phyloP scores from a whole-genome alignment of 2,329 filamentous ascomycete genomes.

The Hypoxylon sp. region DNA sequence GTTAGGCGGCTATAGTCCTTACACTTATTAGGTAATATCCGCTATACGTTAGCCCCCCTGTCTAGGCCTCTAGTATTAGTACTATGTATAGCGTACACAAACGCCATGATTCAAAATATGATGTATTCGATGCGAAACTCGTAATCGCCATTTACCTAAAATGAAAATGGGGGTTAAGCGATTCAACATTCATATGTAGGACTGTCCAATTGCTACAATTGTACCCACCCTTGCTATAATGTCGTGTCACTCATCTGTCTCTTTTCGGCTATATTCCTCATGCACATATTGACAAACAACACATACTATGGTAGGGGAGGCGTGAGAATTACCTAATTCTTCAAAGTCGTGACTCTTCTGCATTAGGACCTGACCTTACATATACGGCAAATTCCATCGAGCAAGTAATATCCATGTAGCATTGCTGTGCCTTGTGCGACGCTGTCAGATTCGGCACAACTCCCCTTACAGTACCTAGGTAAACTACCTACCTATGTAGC shows the following conservation, averaged over 20 bases:
- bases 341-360: neutral
- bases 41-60: neutral
- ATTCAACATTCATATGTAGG: neutral
- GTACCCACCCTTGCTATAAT: conserved; percentile 4
- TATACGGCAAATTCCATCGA: conserved; percentile 6
- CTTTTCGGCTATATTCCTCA: neutral
- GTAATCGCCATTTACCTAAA: neutral
- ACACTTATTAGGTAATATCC: conserved; percentile 21
- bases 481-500: too few species aligned
- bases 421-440: conserved; percentile 14
- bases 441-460: conserved; percentile 9
- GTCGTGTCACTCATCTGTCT: conserved; percentile 1
- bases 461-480: neutral
- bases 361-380: conserved; percentile 10
- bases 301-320: conserved; percentile 7
- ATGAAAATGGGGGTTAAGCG: neutral
- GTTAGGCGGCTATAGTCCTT: conserved; percentile 19
- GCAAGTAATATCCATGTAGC: conserved; percentile 30
- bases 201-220: neutral
- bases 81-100: neutral
- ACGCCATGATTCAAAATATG: neutral
- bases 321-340: conserved; percentile 26
- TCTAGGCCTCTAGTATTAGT: neutral
- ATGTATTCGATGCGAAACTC: neutral
- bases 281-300: neutral